A percentile compares a stretch with the other conserved stretches of the same genome.
Conservation (phyloP, 257 asterid species). For the Capsicum baccatum region DNA sequence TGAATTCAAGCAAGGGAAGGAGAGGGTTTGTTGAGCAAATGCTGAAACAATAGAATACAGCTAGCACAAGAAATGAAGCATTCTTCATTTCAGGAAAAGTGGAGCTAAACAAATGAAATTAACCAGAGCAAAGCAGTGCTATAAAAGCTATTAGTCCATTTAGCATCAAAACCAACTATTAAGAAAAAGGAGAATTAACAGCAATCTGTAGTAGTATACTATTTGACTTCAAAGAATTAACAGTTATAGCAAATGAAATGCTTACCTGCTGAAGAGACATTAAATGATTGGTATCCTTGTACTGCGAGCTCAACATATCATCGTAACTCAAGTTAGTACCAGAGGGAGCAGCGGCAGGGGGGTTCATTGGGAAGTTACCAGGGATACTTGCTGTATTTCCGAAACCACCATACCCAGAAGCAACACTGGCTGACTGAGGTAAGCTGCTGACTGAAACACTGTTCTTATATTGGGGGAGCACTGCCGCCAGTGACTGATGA, state of each 20-base stretch:
- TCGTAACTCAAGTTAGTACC: conserved; percentile 64
- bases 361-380: conserved; percentile 73
- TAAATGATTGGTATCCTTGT: conserved; percentile 67
- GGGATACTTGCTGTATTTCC: conserved; percentile 56
- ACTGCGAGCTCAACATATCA: conserved; percentile 73
- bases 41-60: background rate
- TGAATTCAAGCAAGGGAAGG: background rate
- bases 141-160: background rate
- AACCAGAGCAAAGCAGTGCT: background rate
- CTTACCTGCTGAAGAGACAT: conserved; percentile 82
- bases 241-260: background rate
- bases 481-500: conserved; percentile 72
- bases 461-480: conserved; percentile 69
- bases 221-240: background rate
- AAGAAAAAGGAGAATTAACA: background rate
- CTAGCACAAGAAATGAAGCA: background rate
- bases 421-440: conserved; percentile 74
- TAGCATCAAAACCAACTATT: background rate
- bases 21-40: background rate
- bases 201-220: background rate
- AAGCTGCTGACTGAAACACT: conserved; percentile 65
- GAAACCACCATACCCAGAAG: conserved; percentile 74
- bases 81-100: background rate
- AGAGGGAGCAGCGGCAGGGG: conserved; percentile 62
- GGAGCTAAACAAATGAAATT: background rate